Conservation (phyloP, 495 filamentous ascomycete species). For the Durotheca rogersii region DNA sequence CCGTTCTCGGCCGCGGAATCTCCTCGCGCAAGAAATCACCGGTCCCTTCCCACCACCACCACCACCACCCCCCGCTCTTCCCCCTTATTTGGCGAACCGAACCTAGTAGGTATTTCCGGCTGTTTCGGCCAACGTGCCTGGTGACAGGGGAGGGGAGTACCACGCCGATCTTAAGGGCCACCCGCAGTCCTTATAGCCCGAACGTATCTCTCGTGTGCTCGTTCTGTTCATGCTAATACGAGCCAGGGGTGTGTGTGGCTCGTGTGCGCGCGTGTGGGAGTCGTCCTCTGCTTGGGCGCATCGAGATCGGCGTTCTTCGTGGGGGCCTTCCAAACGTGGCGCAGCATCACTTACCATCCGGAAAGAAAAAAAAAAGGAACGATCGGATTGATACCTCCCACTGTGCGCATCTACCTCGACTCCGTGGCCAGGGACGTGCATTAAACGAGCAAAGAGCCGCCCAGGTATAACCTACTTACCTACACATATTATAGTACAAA, state of each 20-base stretch:
- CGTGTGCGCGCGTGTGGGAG: conserved; percentile 11
- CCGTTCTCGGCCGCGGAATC: too few relatives aligned
- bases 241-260: conserved; percentile 20
- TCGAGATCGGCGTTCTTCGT: conserved; percentile 32
- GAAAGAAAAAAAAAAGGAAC: conserved; percentile 12
- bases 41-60: too few relatives aligned
- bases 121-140: conserved; percentile 8
- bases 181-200: conserved; percentile 19
- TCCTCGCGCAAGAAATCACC: too few relatives aligned
- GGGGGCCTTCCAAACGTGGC: conserved; percentile 24
- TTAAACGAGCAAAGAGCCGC: too few relatives aligned
- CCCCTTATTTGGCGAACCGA: too few relatives aligned
- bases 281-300: conserved; percentile 21
- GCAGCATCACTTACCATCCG: conserved; percentile 28
- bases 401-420: too few relatives aligned
- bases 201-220: conserved; percentile 25
- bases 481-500: too few relatives aligned
- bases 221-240: conserved; percentile 31
- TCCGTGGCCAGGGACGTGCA: too few relatives aligned
- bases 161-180: conserved; percentile 27
- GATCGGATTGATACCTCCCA: conserved; percentile 1
- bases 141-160: conserved; percentile 5
- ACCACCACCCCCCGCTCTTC: too few relatives aligned
- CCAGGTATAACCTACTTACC: too few relatives aligned
- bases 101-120: too few relatives aligned